phyloP scores from a whole-genome alignment of 768 basidiomycete genomes.

The Fomitopsis serialis region DNA sequence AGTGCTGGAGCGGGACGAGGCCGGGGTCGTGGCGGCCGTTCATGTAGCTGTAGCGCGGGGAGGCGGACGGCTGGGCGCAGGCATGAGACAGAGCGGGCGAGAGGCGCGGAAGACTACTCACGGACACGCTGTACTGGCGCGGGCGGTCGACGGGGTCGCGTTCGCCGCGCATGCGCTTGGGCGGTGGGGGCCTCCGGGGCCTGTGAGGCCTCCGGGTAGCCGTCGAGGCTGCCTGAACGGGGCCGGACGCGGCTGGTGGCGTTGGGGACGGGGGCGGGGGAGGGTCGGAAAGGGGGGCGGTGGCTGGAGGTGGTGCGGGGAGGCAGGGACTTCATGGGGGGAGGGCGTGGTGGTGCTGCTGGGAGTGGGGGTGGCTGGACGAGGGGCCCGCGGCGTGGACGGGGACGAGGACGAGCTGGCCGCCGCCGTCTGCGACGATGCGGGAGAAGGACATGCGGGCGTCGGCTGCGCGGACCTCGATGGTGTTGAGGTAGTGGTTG shows the following conservation, averaged over 20 bases:
- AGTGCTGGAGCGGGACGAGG: slow-evolving; percentile 11
- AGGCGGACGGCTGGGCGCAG: slow-evolving; percentile 14
- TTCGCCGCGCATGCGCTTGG: slow-evolving; percentile 41
- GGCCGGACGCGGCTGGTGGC: slow-evolving; percentile 35
- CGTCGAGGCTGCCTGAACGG: slow-evolving; percentile 38
- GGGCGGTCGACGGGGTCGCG: slow-evolving; percentile 23
- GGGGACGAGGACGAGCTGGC: slow-evolving; percentile 32
- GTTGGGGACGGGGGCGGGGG: slow-evolving; percentile 36
- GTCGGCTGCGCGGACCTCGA: slow-evolving; percentile 44
- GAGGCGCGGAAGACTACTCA: slow-evolving; percentile 14
- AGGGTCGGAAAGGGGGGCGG: slow-evolving; percentile 27
- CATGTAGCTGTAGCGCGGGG: slow-evolving; percentile 13
- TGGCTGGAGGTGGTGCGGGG: slow-evolving; percentile 20
- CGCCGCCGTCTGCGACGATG: slow-evolving; percentile 40
- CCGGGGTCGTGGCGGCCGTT: slow-evolving; percentile 16
- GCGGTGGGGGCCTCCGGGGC: slow-evolving; percentile 39
- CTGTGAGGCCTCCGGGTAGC: slow-evolving; percentile 22
- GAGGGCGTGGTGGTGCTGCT: slow-evolving; percentile 3
- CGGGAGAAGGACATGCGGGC: slow-evolving; percentile 43
- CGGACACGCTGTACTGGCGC: slow-evolving; percentile 23
- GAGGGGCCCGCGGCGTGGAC: slow-evolving; percentile 8
- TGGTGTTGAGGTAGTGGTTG: slow-evolving; percentile 37
- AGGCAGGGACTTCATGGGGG: slow-evolving; percentile 7
- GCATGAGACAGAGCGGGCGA: slow-evolving; percentile 1
- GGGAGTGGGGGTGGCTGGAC: not conserved